Base-by-base conservation (phyloP, 257 asterid species). In the Osmanthus fragrans region DNA sequence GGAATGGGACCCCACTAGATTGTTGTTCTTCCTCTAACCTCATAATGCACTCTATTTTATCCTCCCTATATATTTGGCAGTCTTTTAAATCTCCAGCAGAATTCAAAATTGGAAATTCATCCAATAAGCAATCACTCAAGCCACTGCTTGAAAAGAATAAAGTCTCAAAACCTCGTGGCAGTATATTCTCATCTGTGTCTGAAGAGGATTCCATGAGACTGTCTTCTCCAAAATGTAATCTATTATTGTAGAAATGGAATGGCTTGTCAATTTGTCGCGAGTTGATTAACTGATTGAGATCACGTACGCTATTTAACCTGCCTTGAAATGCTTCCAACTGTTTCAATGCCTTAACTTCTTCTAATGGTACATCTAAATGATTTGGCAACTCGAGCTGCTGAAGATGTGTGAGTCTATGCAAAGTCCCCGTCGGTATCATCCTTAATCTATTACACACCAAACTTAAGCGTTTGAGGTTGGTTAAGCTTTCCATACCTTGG, bases 391-490 rank as follows among this genome's bases (percentile, higher is more conserved):
- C n/a, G 60, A 84, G 83, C 4, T 81, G 71, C 65, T 78, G 80
- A 72, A 84, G 75, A 36, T 19, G 29, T 71, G 77, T 60, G 23
- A 81, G 75, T 29, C 60, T 74, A 12, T 77, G 36, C 39, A 84
- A 23, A 36, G 73, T 58, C n/a, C 87, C 87, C 5, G 49, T 37
- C 47, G 79, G 81, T n/a, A 81, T 72, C 58, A 11, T 72, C 70
- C 45, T 65, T 42, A 42, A 42, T 2, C 2, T 30, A 47, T 11
- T 2, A 45, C 21, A 40, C 29, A 69, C 79, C 80, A 84, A 58
- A 30, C 76, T 45, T 25, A 81, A 76, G 72, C 74, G 34, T 75
- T 75, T 71, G 77, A 84, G 87, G 72, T 79, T 78, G 49, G 72
- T 25, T 71, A 79, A 71, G 67, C 42, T 42, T 73, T 81, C 58